Evolutionary conservation across 306 rosid species (phyloP), one percentile per base, ranked within the genome.

Genomic region (Cyamopsis tetragonoloba): DNA sequence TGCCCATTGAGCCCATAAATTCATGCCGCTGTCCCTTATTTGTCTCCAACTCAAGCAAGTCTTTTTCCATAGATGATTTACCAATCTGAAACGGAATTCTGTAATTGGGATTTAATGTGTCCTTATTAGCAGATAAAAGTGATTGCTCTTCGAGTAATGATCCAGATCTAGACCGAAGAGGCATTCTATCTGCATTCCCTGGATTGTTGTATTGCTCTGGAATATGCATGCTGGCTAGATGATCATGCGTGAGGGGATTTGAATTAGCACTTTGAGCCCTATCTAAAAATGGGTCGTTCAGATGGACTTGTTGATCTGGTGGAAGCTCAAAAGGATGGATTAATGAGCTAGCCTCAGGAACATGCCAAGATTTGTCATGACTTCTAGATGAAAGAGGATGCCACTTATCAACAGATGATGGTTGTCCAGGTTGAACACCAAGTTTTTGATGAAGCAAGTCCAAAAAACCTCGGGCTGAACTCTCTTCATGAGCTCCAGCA

Each of bases 391-490:
- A 74, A 48, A 86, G 77, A 43, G 84, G 73, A 74, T 77, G 80
- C 82, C 77, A 77, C 62, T 74, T 73, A 73, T 79, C 92, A 72
- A 73, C 62, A 70, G 59, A 54, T 35, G 84, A 68, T 47, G 83
- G 60, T 63, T 77, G 79, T 10, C 75, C 2, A 13, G 79, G 62
- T 44, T 49, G 89, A 38, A 73, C 80, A 60, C 80, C 82, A 62
- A 82, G 11, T 47, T 82, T 81, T 38, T 82, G 82, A 70, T 79
- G 79, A 59, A 82, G 80, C 51, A 83, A 80, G 61, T 81, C 89
- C 72, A 66, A 43, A 26, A 84, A 74, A 77, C 67, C 69, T 26
- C 79, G 75, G 10, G 71, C 66, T 20, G 91, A 79, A 71, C 78
- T 75, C 31, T 78, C 84, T 15, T 68, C 82, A 26, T 81, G 81